Evolutionary conservation across 2,329 filamentous ascomycete genomes (phyloP), one percentile per base, ranked within the genome.

Genomic region (Gaeumannomyces sp.): DNA sequence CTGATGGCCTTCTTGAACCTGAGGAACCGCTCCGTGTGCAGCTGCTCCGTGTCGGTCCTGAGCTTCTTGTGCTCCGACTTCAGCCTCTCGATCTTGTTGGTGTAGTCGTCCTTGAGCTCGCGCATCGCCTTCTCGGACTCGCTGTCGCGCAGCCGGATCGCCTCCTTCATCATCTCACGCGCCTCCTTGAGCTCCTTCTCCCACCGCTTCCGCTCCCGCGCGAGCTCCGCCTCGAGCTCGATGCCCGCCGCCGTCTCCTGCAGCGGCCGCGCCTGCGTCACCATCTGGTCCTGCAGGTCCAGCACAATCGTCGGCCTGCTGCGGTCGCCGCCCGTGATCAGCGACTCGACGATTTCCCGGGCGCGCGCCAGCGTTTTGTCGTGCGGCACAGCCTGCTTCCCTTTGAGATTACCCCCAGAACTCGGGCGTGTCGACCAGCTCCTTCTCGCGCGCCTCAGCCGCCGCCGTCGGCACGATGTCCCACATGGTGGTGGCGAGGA

Each of bases 401-500:
- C 13, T 33, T 60, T 2, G 59, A 60, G 16, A n/a, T 6, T 60
- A 60, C 3, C 59, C 59, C 59, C 59, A 60, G 59, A 60, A 60
- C 59, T 60, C 59, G 22, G 29, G 29, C 28, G 59, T 60, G 7
- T 60, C 59, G 22, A 60, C 22, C 8, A 60, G 59, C 29, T 60
- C 28, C 33, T 35, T 60, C 59, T 60, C 59, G 5, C 59, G 59
- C 59, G 59, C 59, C 45, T 53, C 22, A 1, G 45, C 45, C 45
- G 6, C n/a, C 22, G 22, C 6, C 2, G 22, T 3, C 22, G 45
- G 45, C 45, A 53, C 45, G 4, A 60, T 33, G 31, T 60, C 33
- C 59, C 79, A 82, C 71, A 77, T 76, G 27, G 74, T 80, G 4
- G 79, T 81, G 2, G 72, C 73, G 25, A 82, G 68, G 6, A 78